A percentile compares a stretch with the other conserved stretches of the same genome.
These are phyloP conservation scores for Ilex aquifolium DNA, from an alignment of 257 asterid genomes.

Conservation along the genomic window DNA sequence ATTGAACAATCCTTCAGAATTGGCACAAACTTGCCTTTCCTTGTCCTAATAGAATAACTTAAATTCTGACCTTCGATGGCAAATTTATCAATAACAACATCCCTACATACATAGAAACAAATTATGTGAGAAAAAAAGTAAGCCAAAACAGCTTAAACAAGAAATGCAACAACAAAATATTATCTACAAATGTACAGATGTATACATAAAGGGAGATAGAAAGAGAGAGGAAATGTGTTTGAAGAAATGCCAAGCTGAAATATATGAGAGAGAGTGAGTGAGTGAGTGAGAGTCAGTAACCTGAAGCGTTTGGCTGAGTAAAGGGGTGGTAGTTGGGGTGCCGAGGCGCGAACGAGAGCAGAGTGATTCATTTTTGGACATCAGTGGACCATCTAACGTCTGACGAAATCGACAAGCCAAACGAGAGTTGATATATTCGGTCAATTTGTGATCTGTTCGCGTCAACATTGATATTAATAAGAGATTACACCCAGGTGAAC, in stretches of 20 bases:
- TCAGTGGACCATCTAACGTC: too few species aligned
- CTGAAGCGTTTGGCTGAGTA: slow-evolving; percentile 21
- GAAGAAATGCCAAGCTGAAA: neutral
- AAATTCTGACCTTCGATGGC: neutral
- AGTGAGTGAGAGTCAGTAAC: neutral
- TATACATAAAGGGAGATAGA: too few species aligned
- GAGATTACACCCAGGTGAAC: too few species aligned
- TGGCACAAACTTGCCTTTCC: neutral
- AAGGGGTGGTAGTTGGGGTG: slow-evolving; percentile 32
- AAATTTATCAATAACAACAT: slow-evolving; percentile 19
- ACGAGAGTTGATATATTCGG: too few species aligned
- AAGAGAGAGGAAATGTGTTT: neutral
- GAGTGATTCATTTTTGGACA: slow-evolving; percentile 32
- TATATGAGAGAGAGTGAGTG: neutral
- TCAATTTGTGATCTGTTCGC: too few species aligned
- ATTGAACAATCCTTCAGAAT: slow-evolving; percentile 2
- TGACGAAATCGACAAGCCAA: too few species aligned
- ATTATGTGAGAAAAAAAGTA: neutral
- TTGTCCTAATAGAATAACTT: neutral
- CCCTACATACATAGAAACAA: slow-evolving; percentile 17
- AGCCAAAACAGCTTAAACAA: neutral
- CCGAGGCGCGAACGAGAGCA: slow-evolving; percentile 31
- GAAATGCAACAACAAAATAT: neutral
- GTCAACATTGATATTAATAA: too few species aligned
- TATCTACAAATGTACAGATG: neutral